Evolutionary conservation across 2,329 filamentous ascomycete genomes (phyloP).

Genomic region (Phaeosphaeria sp.): DNA sequence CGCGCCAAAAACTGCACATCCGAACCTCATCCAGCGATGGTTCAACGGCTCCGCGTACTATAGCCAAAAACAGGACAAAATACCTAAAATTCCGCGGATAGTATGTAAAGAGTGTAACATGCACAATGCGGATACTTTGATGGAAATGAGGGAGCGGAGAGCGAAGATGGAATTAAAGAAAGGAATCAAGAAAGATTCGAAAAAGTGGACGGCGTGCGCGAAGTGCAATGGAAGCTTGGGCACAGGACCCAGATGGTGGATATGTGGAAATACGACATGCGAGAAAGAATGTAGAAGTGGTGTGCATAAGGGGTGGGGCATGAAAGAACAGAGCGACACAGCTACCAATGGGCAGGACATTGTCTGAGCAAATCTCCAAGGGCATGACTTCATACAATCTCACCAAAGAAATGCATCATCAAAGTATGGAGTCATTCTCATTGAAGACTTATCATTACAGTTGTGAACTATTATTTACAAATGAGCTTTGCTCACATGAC

Average conservation of each 20-base stretch:
- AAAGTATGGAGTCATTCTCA: neutral
- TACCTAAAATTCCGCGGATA: neutral
- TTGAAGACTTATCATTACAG: neutral
- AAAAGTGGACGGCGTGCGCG: slow-evolving; percentile 16
- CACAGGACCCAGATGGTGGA: slow-evolving; percentile 32
- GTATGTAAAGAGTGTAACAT: slow-evolving; percentile 25
- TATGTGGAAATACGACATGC: slow-evolving; percentile 18
- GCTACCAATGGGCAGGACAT: neutral
- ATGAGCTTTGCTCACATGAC: neutral
- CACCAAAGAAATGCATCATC: neutral
- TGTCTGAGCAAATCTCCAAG: neutral
- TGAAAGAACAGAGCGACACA: neutral
- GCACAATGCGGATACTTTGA: slow-evolving; percentile 8
- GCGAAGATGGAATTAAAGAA: slow-evolving; percentile 22
- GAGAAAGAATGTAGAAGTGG: slow-evolving; percentile 19
- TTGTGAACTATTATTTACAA: neutral
- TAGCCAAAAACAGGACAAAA: neutral
- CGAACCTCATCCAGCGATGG: slow-evolving; percentile 7
- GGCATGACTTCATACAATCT: neutral
- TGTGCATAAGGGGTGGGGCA: slow-evolving; percentile 19
- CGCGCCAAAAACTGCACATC: slow-evolving; percentile 10
- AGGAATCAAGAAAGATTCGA: slow-evolving; percentile 10
- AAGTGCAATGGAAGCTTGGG: slow-evolving; percentile 16
- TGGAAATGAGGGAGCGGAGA: slow-evolving; percentile 11
- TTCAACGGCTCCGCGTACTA: slow-evolving; percentile 6